Evolutionary conservation across 2,329 filamentous ascomycete genomes (phyloP), one percentile per base, ranked within the genome.

Genomic region (Nakataea oryzae): DNA sequence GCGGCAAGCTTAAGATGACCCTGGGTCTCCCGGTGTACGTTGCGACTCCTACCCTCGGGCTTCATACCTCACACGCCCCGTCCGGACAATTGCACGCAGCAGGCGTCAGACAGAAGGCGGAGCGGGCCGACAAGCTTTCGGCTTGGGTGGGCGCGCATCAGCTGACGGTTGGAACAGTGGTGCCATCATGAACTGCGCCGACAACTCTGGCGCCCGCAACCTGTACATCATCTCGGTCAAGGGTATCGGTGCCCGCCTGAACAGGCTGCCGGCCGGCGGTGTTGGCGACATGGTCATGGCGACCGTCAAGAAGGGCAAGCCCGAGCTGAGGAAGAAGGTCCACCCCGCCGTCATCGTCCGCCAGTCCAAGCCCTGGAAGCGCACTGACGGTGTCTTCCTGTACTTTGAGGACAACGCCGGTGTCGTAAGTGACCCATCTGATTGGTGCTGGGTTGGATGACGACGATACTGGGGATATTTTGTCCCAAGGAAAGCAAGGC

Each of bases 1-100:
- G 95, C 87, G 96, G 96, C 90, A 99, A 99, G 90, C 90, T 97
- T 76, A 97, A 96, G 90, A 99, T 99, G 95, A 97, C 95, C 80
- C 91, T 99, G 82, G 95, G 91, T 97, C 92, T 99, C 76, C 95
- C 95, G 82, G 92, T 96, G 93, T 97, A 96, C 80, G 92, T 90
- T 34, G n/a, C 34, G 24, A 24, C 58, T 59, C 21, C 28, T 29
- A 21, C 58, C 34, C 47, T 54, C 17, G 14, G 24, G 5, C 54
- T 8, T 11, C 27, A 13, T n/a, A 56, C 24, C 58, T 28, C 30
- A 7, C 5, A 26, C 34, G 28, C 50, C 14, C 57, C 26, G 12
- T 57, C 32, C 12, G 29, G 24, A 7, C 29, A 24, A 32, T 34
- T 24, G 29, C 32, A n/a, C 7, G 17, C 17, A 34, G 3, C 61